Conservation (phyloP, 805 yeast genomes). For the Candida sakaeoensis region DNA sequence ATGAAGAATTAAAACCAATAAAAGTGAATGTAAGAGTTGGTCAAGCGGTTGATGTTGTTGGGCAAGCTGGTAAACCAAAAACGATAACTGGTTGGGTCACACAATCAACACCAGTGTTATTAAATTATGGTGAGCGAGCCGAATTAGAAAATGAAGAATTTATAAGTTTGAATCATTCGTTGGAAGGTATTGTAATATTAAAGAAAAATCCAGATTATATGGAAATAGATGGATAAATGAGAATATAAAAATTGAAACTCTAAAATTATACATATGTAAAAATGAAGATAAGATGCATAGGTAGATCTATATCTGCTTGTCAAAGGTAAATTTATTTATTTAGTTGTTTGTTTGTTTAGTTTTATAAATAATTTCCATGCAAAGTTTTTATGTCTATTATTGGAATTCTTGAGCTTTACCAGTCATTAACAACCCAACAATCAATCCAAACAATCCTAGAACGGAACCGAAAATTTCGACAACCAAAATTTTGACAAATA, state of each 20-base stretch:
- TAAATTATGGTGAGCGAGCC: conserved; percentile 93
- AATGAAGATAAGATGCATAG: too few species aligned
- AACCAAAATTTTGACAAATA: conserved; percentile 93
- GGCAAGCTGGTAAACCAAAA: conserved; percentile 98
- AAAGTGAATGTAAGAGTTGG: conserved; percentile 98
- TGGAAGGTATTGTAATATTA: conserved; percentile 92
- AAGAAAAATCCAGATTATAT: conserved; percentile 84
- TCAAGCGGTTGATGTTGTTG: conserved; percentile 97
- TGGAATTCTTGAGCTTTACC: conserved; percentile 88
- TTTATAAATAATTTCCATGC: not conserved
- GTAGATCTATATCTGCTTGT: too few species aligned
- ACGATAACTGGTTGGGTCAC: conserved; percentile 99
- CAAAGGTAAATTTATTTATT: too few species aligned
- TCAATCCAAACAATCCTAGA: conserved; percentile 90
- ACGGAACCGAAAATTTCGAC: conserved; percentile 97
- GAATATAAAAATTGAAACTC: not conserved
- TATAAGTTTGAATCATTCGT: conserved; percentile 69
- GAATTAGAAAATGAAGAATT: conserved; percentile 95
- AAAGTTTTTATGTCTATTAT: conserved; percentile 21
- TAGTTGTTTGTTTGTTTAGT: too few species aligned
- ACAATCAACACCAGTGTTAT: conserved; percentile 92
- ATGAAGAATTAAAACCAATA: conserved; percentile 83
- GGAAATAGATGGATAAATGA: conserved; percentile 45
- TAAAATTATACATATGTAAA: too few species aligned
- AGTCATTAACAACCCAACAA: conserved; percentile 96